Evolutionary conservation across 108 stramenopile genomes (phyloP).

Genomic region (Pseudonitzschia multiseries): DNA sequence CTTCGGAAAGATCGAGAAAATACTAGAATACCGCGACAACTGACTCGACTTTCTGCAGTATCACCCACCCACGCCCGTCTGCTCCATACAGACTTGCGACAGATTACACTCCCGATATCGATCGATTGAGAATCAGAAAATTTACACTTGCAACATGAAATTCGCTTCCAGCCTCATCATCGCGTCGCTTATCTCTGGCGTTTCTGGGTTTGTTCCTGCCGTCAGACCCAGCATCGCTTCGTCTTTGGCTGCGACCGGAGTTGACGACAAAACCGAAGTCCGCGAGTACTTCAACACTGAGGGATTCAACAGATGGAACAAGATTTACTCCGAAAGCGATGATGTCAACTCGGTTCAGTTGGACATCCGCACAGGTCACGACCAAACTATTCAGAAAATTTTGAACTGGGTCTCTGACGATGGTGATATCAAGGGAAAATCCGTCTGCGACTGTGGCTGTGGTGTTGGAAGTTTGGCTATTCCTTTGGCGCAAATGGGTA

Average conservation of each 20-base stretch:
- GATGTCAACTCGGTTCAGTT: conserved; percentile 94
- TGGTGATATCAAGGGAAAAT: conserved; percentile 80
- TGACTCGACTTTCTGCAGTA: background rate
- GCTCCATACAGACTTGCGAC: too few species aligned
- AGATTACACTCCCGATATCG: too few species aligned
- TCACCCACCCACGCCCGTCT: too few species aligned
- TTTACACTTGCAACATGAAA: conserved; percentile 14
- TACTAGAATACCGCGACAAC: background rate
- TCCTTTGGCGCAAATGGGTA: conserved; percentile 91
- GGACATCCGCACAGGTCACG: conserved; percentile 95
- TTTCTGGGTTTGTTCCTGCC: conserved; percentile 32
- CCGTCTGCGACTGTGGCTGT: conserved; percentile 91
- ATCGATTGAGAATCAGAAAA: background rate
- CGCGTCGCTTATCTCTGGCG: conserved; percentile 16
- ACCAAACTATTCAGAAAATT: conserved; percentile 95
- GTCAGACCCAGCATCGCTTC: conserved; percentile 5
- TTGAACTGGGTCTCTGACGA: conserved; percentile 89
- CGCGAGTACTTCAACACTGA: conserved; percentile 97
- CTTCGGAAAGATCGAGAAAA: background rate
- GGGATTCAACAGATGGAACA: conserved; percentile 98
- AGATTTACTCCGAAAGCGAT: conserved; percentile 91
- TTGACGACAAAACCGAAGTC: conserved; percentile 95
- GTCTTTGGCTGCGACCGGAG: background rate
- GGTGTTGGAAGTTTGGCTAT: conserved; percentile 94
- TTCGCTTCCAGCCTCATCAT: conserved; percentile 10